phyloP scores from a whole-genome alignment of 2,329 filamentous ascomycete genomes.

The Sporothrix mexicana region DNA sequence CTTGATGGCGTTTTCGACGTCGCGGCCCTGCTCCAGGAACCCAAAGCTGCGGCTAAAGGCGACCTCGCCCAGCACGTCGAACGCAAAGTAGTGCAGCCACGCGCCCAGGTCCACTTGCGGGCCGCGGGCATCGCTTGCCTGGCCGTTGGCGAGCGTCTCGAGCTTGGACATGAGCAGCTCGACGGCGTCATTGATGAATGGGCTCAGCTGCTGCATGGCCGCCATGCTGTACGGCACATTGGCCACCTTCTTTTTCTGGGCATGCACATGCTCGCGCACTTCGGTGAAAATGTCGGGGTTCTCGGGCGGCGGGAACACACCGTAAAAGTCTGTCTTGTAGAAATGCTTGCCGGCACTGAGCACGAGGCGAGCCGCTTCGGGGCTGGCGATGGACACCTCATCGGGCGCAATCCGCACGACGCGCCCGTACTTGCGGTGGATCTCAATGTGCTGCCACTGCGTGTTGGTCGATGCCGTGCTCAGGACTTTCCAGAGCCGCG shows the following conservation, averaged over 20 bases:
- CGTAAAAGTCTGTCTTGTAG: constrained; percentile 60
- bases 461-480: constrained; percentile 50
- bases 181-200: constrained; percentile 59
- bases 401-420: constrained; percentile 57
- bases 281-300: constrained; percentile 66
- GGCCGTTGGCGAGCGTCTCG: constrained; percentile 45
- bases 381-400: constrained; percentile 57
- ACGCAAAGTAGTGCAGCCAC: constrained; percentile 54
- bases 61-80: constrained; percentile 59
- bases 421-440: constrained; percentile 55
- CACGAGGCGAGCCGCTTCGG: constrained; percentile 52
- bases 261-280: constrained; percentile 59
- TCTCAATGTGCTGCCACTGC: constrained; percentile 51
- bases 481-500: constrained; percentile 51
- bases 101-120: constrained; percentile 53
- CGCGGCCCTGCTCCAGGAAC: constrained; percentile 56
- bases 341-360: constrained; percentile 58
- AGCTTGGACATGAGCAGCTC: constrained; percentile 53
- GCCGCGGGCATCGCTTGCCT: constrained; percentile 34
- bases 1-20: constrained; percentile 58
- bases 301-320: constrained; percentile 61
- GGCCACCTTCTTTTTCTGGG: constrained; percentile 59
- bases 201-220: constrained; percentile 57
- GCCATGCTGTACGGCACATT: constrained; percentile 60
- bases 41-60: constrained; percentile 59